phyloP scores from a whole-genome alignment of 2,329 filamentous ascomycete species.

The Chaetomium olivaceum region DNA sequence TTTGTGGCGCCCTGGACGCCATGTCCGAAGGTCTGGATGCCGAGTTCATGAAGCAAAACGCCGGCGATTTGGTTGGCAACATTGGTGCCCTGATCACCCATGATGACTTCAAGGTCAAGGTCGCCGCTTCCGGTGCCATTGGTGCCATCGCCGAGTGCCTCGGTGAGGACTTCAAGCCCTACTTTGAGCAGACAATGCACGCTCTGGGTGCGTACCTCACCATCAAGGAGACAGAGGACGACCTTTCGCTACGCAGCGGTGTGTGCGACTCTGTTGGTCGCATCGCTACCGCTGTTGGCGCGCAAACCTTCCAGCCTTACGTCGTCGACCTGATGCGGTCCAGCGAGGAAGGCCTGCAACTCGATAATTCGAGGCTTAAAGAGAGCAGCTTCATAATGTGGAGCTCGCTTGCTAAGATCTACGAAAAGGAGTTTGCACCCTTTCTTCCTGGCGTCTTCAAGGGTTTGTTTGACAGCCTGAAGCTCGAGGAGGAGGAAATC shows the following conservation, averaged over 20 bases:
- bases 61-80: slow-evolving; percentile 77
- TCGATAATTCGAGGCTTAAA: slow-evolving; percentile 86
- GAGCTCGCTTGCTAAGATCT: slow-evolving; percentile 92
- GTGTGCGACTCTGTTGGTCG: slow-evolving; percentile 92
- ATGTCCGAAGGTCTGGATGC: slow-evolving; percentile 83
- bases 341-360: slow-evolving; percentile 83
- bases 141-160: slow-evolving; percentile 88
- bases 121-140: slow-evolving; percentile 82
- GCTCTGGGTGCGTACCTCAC: slow-evolving; percentile 80
- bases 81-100: slow-evolving; percentile 82
- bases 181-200: slow-evolving; percentile 87
- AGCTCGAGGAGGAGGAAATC: slow-evolving; percentile 85
- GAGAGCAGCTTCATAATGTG: slow-evolving; percentile 98
- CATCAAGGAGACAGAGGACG: slow-evolving; percentile 86
- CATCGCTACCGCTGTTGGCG: slow-evolving; percentile 84
- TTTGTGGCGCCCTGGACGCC: slow-evolving; percentile 87
- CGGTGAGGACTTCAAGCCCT: slow-evolving; percentile 81
- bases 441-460: slow-evolving; percentile 78
- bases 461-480: slow-evolving; percentile 78
- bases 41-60: slow-evolving; percentile 78
- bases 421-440: slow-evolving; percentile 77
- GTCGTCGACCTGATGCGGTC: slow-evolving; percentile 88
- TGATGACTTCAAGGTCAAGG: slow-evolving; percentile 86
- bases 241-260: slow-evolving; percentile 84
- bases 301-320: slow-evolving; percentile 84